Evolutionary conservation across 1,139 yeast genomes (phyloP), one percentile per base, ranked within the genome.

Genomic region (Pichia sp.): DNA sequence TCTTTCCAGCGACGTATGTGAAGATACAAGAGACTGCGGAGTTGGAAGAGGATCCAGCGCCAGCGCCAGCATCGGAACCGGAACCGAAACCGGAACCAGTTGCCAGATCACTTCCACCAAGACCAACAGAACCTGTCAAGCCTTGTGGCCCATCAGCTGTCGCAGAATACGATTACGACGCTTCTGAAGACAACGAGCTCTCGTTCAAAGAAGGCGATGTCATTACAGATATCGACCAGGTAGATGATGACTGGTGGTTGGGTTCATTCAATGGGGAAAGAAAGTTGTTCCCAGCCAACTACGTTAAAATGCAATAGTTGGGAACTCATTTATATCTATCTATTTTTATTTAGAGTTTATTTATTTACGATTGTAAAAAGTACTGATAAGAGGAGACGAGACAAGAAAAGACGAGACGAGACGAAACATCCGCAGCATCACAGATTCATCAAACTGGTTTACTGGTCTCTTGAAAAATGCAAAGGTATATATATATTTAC

Each of bases 231-330:
- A 85, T 92, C 51, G 95, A 87, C 54, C 84, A 86, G 63, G 85
- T 85, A 16, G 96, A 88, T 55, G 95, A 86, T 43, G 96, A 87
- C 59, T 92, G 98, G 98, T 92, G 97, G 97, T 72, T 83, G 48
- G 98, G 98, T 41, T 80, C 80, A 55, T 67, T 78, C 48, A 65
- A 79, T 37, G 96, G 95, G 38, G 84, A 79, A 53, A 72, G 76
- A 52, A 95, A 95, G 46, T 71, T 92, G 47, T 88, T 92, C 80
- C 98, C 98, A 41, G 81, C 95, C 38, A 87, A 85, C 65, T 88
- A 85, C 60, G 97, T 92, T 42, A 61, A 70, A 27, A 59, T 79
- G 47, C 60, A 64, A 43, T 50, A 39, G 37, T 33, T 34, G 7
- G 2, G 36, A 10, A 8, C 11, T 31, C 11, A 16, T 16, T 16